Evolutionary conservation across 306 rosid species (phyloP).

Genomic region (Ziziphus jujuba): DNA sequence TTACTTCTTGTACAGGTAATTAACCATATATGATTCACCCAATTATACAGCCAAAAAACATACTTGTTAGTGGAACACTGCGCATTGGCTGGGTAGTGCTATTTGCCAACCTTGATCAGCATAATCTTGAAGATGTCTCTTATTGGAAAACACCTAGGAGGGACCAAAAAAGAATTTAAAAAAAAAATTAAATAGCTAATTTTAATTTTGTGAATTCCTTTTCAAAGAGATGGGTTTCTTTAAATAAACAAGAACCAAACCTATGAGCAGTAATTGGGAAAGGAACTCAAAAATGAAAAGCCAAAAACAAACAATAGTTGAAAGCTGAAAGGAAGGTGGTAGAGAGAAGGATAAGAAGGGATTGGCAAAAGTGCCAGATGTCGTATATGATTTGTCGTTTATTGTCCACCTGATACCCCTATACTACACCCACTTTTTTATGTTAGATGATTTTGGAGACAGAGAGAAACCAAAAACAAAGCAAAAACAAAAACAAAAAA

Average conservation of each 20-base stretch:
- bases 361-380: constrained; percentile 31
- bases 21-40: no score
- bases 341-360: neutral
- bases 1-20: constrained; percentile 1
- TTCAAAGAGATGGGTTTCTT: no score
- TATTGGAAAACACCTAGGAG: neutral
- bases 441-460: neutral
- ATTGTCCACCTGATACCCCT: constrained; percentile 23
- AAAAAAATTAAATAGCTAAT: no score
- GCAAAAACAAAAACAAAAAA: no score
- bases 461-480: neutral
- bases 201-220: no score
- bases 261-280: no score
- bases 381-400: constrained; percentile 12
- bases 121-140: constrained; percentile 12
- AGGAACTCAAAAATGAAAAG: no score
- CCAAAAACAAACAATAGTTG: no score
- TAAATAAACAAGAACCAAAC: no score
- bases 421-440: neutral
- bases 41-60: no score
- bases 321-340: no score
- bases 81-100: constrained; percentile 14
- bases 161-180: no score
- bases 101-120: constrained; percentile 3
- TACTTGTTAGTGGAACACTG: constrained; percentile 9